Conservation (phyloP, 768 basidiomycete species). For the Serendipita sp. region DNA sequence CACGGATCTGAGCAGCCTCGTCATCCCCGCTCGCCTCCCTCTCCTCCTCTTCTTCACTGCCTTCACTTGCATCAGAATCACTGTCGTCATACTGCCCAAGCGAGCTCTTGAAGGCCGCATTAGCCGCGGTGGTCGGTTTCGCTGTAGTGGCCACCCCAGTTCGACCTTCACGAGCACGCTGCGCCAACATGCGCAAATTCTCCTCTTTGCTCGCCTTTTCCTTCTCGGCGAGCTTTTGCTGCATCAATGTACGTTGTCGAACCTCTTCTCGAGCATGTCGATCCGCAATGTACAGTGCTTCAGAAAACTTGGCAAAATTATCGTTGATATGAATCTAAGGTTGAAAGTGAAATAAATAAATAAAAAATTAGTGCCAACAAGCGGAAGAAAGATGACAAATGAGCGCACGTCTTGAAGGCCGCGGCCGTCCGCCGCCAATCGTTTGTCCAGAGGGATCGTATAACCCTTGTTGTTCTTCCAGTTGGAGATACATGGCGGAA, state of each 20-base stretch:
- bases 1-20: slow-evolving; percentile 71
- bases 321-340: slow-evolving; percentile 91
- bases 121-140: slow-evolving; percentile 46
- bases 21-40: slow-evolving; percentile 38
- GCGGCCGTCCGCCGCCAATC: slow-evolving; percentile 93
- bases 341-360: not conserved
- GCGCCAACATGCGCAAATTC: slow-evolving; percentile 81
- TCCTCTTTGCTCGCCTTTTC: slow-evolving; percentile 97
- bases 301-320: slow-evolving; percentile 97
- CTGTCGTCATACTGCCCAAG: slow-evolving; percentile 78
- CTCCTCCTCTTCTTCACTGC: slow-evolving; percentile 30
- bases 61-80: slow-evolving; percentile 40
- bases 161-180: slow-evolving; percentile 90
- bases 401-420: slow-evolving; percentile 85
- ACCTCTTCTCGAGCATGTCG: slow-evolving; percentile 97
- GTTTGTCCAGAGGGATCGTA: slow-evolving; percentile 95
- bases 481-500: slow-evolving; percentile 97
- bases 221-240: slow-evolving; percentile 96
- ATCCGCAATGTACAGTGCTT: slow-evolving; percentile 88
- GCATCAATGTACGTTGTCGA: slow-evolving; percentile 89
- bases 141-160: slow-evolving; percentile 41
- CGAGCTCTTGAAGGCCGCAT: slow-evolving; percentile 56
- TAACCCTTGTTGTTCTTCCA: slow-evolving; percentile 99
- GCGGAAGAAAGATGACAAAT: not conserved
- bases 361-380: not conserved